Conservation (phyloP, 495 filamentous ascomycete species). For the Cladorrhinum samala region DNA sequence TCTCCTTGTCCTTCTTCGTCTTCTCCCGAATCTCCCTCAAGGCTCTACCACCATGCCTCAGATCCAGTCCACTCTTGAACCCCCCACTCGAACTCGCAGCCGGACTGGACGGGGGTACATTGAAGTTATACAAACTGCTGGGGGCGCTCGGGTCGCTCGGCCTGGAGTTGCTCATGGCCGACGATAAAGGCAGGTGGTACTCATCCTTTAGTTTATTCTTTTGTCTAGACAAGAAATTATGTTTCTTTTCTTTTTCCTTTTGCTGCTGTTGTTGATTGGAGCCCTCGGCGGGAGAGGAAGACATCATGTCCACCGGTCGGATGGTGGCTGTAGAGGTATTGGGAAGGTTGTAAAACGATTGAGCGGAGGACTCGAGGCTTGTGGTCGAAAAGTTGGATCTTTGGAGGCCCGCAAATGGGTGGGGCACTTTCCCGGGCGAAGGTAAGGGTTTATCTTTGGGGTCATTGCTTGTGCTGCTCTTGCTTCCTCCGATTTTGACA, state of each 20-base stretch:
- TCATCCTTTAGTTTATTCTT: conserved; percentile 86
- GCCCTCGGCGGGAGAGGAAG: too few relatives aligned
- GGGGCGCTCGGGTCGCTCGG: conserved; percentile 80
- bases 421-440: conserved; percentile 73
- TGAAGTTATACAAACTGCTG: conserved; percentile 70
- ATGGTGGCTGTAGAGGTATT: conserved; percentile 85
- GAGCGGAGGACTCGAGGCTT: conserved; percentile 63
- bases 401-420: conserved; percentile 53
- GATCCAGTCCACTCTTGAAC: conserved; percentile 75
- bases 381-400: conserved; percentile 71
- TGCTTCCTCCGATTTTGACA: conserved; percentile 66
- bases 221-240: conserved; percentile 83
- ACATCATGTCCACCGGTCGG: conserved; percentile 38
- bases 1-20: conserved; percentile 85
- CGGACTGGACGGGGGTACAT: conserved; percentile 58
- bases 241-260: conserved; percentile 64
- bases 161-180: conserved; percentile 82
- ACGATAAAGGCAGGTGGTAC: conserved; percentile 76
- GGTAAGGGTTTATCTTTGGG: conserved; percentile 64
- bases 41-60: conserved; percentile 77
- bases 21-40: conserved; percentile 86
- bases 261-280: too few relatives aligned
- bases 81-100: conserved; percentile 58
- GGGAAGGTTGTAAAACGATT: conserved; percentile 72
- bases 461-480: conserved; percentile 52